Percentiles rank a stretch among this genome's conserved stretches.
Conservation (phyloP, 2,329 filamentous ascomycete species). For the Fusarium citri region DNA sequence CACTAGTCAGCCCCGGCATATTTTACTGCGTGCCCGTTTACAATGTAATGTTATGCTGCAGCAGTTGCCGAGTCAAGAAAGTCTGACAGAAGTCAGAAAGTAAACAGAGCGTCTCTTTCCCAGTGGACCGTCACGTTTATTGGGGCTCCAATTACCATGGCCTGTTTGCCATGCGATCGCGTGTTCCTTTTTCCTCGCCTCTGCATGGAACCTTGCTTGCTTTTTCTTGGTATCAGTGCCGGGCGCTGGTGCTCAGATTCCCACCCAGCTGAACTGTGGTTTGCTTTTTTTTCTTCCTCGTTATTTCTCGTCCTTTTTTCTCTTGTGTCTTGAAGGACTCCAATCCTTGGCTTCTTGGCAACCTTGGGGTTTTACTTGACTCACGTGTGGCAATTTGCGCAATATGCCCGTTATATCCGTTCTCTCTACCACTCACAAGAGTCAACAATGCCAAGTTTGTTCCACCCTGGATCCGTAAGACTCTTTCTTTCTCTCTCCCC, state of each 20-base stretch:
- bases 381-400: conserved; percentile 4
- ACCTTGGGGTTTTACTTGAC: background rate
- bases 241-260: background rate
- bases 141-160: background rate
- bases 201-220: background rate
- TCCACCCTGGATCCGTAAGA: conserved; percentile 9
- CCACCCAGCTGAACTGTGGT: background rate
- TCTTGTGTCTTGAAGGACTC: background rate
- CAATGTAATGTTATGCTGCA: background rate
- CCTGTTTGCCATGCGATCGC: background rate
- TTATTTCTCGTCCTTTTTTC: background rate
- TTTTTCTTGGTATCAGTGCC: background rate
- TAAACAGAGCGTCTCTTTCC: background rate
- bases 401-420: background rate
- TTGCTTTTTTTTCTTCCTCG: background rate
- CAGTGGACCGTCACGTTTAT: conserved; percentile 6
- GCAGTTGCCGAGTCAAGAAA: conserved; percentile 2
- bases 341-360: background rate
- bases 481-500: background rate
- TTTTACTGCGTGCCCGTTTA: background rate
- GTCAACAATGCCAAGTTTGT: conserved; percentile 5
- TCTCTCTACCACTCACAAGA: background rate
- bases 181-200: background rate
- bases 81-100: background rate
- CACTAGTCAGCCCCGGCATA: background rate